Conservation (phyloP, 1,284 basidiomycete species). For the Ustilago vetiveriae region DNA sequence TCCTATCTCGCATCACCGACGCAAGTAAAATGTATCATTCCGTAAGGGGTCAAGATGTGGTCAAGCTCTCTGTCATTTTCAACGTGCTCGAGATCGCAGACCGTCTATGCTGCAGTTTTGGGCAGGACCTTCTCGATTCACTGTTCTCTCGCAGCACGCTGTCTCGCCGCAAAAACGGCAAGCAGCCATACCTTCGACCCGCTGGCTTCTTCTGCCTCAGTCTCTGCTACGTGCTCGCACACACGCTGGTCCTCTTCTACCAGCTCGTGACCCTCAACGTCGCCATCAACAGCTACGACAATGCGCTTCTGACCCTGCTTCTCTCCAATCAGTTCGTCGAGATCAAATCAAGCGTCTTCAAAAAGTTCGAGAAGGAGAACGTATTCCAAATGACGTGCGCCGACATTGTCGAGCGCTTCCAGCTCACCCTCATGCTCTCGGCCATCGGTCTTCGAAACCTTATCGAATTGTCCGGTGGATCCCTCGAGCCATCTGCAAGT, state of each 20-base stretch:
- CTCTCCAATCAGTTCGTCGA: slow-evolving; percentile 99
- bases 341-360: slow-evolving; percentile 99
- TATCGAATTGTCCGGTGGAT: slow-evolving; percentile 83
- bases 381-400: slow-evolving; percentile 91
- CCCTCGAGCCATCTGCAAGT: slow-evolving; percentile 69
- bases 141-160: slow-evolving; percentile 92
- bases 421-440: slow-evolving; percentile 86
- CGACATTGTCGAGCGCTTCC: slow-evolving; percentile 98
- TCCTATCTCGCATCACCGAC: slow-evolving; percentile 85
- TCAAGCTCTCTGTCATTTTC: slow-evolving; percentile 99
- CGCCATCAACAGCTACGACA: slow-evolving; percentile 97
- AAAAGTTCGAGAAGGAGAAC: slow-evolving; percentile 99
- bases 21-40: slow-evolving; percentile 98
- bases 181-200: slow-evolving; percentile 74
- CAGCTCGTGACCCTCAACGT: slow-evolving; percentile 95
- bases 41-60: slow-evolving; percentile 83
- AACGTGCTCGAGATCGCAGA: slow-evolving; percentile 89
- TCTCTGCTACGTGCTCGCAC: slow-evolving; percentile 78
- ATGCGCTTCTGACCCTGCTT: slow-evolving; percentile 90
- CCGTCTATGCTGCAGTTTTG: slow-evolving; percentile 92
- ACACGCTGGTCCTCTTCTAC: slow-evolving; percentile 95
- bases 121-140: slow-evolving; percentile 96
- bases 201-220: slow-evolving; percentile 86
- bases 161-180: slow-evolving; percentile 71
- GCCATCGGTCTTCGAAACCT: slow-evolving; percentile 94